Evolutionary conservation across 2,329 filamentous ascomycete genomes (phyloP).

Genomic region (Capronia epimyces): DNA sequence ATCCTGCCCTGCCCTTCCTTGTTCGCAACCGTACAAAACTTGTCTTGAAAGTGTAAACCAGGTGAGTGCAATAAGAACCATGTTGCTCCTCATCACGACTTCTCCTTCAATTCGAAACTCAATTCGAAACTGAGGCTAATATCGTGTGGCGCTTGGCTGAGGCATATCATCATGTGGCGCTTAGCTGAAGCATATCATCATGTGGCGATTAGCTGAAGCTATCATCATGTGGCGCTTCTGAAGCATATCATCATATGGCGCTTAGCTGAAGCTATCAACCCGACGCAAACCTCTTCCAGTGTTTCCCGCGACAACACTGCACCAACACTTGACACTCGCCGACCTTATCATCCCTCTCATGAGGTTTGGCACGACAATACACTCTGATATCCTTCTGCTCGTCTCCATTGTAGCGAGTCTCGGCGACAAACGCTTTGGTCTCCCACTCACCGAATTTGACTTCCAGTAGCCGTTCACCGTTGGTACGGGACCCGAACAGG

Average conservation of each 20-base stretch:
- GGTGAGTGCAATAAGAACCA: too few relatives aligned
- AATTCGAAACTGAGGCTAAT: too few relatives aligned
- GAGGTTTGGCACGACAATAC: constrained; percentile 14
- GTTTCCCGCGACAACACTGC: constrained; percentile 16
- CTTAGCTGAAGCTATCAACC: background rate
- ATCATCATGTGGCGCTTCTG: background rate
- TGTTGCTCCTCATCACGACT: too few relatives aligned
- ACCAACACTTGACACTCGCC: constrained; percentile 13
- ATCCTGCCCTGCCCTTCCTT: too few relatives aligned
- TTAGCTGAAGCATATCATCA: background rate
- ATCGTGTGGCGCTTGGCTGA: background rate
- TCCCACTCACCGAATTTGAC: constrained; percentile 27
- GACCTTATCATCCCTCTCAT: constrained; percentile 20
- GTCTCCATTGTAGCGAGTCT: background rate
- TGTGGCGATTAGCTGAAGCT: too few relatives aligned
- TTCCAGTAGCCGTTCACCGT: constrained; percentile 15
- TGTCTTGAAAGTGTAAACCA: too few relatives aligned
- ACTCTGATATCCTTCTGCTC: constrained; percentile 10
- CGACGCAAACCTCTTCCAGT: constrained; percentile 11
- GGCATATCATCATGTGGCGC: background rate
- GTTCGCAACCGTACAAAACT: too few relatives aligned
- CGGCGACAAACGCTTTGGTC: background rate
- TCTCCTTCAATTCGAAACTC: too few relatives aligned
- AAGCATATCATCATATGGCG: background rate
- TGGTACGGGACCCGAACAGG: constrained; percentile 15